Evolutionary conservation across 2,329 filamentous ascomycete species (phyloP).

Genomic region (Pseudogymnoascus sp.): DNA sequence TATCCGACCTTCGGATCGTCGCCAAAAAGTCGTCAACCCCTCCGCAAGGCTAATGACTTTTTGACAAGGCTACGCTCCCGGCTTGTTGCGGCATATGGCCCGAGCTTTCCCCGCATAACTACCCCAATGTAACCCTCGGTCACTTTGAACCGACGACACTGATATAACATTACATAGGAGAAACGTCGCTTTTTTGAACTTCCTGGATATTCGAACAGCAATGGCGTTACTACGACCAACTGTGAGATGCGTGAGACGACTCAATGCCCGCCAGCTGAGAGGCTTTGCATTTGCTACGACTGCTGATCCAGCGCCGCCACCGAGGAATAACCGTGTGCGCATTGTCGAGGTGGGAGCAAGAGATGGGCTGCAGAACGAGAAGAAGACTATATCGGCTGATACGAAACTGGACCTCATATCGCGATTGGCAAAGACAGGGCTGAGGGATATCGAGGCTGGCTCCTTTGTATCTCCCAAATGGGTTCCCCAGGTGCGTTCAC

Average conservation of each 20-base stretch:
- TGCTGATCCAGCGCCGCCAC: neutral
- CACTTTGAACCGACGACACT: neutral
- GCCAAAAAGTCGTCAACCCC: constrained; percentile 3
- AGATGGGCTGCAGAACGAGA: constrained; percentile 84
- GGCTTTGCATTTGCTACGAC: neutral
- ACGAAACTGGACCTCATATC: constrained; percentile 74
- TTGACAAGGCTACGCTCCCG: constrained; percentile 5
- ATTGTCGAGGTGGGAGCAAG: constrained; percentile 79
- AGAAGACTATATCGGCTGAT: constrained; percentile 57
- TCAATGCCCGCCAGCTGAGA: constrained; percentile 7
- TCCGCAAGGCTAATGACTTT: constrained; percentile 4
- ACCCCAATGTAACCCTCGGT: constrained; percentile 4
- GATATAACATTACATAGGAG: neutral
- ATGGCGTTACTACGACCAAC: constrained; percentile 7
- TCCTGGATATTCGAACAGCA: neutral
- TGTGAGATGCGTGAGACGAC: constrained; percentile 7
- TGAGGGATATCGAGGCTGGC: constrained; percentile 70
- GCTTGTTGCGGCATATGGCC: constrained; percentile 2
- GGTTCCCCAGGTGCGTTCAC: constrained; percentile 61
- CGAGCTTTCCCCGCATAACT: constrained; percentile 7
- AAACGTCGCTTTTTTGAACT: neutral
- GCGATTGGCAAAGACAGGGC: constrained; percentile 58
- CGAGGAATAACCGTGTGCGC: constrained; percentile 36
- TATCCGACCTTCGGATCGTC: neutral
- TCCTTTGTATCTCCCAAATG: constrained; percentile 80